These are phyloP conservation scores for Paramecium sonneborni DNA, from an alignment of 73 alveolate genomes.

Conservation along the genomic window DNA sequence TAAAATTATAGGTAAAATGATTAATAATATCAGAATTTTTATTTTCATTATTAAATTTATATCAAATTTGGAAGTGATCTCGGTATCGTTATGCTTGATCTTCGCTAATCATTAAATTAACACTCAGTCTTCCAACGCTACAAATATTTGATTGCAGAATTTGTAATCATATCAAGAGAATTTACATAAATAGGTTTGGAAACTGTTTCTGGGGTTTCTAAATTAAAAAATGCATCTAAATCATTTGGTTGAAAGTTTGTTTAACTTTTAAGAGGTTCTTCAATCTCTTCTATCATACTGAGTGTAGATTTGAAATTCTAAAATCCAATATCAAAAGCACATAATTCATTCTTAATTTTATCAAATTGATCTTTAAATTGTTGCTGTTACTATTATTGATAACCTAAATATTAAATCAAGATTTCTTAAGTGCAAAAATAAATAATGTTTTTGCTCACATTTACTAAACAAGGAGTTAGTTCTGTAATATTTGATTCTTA, in stretches of 20 bases:
- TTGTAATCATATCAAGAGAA: not conserved
- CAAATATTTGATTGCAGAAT: not conserved
- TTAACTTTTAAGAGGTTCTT: not conserved
- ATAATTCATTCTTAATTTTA: constrained; percentile 14
- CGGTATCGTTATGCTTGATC: not conserved
- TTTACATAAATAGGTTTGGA: constrained; percentile 16
- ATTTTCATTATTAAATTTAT: constrained; percentile 30
- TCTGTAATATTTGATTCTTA: not conserved
- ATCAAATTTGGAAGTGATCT: constrained; percentile 37
- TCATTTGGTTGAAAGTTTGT: not conserved
- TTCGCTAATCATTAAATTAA: not conserved
- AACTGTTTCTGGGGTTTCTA: constrained; percentile 15
- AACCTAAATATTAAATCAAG: not conserved
- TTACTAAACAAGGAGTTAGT: constrained; percentile 15
- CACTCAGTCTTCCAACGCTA: constrained; percentile 11
- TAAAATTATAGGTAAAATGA: not conserved
- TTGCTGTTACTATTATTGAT: not conserved
- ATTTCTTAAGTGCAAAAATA: not conserved
- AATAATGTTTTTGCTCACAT: not conserved
- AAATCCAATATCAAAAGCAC: not conserved
- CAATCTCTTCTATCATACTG: constrained; percentile 51
- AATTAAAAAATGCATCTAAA: constrained; percentile 5
- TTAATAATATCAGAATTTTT: not conserved
- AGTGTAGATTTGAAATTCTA: constrained; percentile 13
- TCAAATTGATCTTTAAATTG: constrained; percentile 9